Base-by-base conservation (phyloP, 2,329 filamentous ascomycete species). In the Monosporascus sp. region DNA sequence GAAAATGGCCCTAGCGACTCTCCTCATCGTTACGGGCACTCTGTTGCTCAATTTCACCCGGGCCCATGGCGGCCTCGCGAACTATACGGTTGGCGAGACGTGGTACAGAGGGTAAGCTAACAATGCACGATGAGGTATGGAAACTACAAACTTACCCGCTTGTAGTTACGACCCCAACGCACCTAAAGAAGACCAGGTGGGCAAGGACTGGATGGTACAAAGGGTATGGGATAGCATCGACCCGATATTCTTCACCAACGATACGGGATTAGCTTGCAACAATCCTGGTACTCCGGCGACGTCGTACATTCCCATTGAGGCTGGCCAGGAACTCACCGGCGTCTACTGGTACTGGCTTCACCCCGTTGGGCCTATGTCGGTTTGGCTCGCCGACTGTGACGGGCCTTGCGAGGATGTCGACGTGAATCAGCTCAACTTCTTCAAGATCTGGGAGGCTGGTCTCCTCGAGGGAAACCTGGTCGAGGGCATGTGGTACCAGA, bases 301-400 rank as follows among this genome's bases (percentile, higher is more conserved):
- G 11, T 65, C 68, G 1, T 70, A 70, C 58, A 73, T 73, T 48
- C 68, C 70, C 26, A 65, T 73, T 50, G 48, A 49, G 2, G 69
- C 70, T 2, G 71, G 71, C 22, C 63, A 69, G 14, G 66, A 65
- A 54, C 61, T 73, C 51, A 72, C 70, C 0, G 71, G 68, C 20
- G 66, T 73, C 4, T 74, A 73, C 60, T 72, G 68, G 68, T 72
- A 69, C 60, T 74, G 72, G 72, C 64, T 73, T 14, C 70, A 74
- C 54, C 70, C 71, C 11, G 66, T 72, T 6, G 72, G 72, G 1
- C 72, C 72, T 7, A 73, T 74, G 72, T 66, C 65, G 4, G 67
- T 65, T 3, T 74, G 70, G 70, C 62, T 74, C 2, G 67, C 70
- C 0, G 60, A 64, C 1, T 73, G 71, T 52, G 66, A 60, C 2